These are phyloP conservation scores for Cryphonectria japonica DNA, from an alignment of 2,329 filamentous ascomycete species.

Conservation along the genomic window DNA sequence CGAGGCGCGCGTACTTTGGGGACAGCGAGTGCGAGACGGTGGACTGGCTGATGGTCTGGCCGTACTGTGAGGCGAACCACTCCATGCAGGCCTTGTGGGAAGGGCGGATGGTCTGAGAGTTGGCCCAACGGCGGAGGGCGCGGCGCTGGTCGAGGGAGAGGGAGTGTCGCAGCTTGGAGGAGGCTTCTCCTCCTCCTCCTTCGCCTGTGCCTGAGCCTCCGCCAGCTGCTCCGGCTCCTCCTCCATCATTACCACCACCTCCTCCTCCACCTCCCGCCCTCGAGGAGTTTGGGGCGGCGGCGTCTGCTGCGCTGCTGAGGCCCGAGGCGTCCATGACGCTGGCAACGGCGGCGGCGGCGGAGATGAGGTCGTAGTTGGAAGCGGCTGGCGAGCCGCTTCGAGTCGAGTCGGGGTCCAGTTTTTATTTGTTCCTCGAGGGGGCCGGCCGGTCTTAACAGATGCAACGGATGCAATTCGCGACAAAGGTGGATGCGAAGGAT, in stretches of 20 bases:
- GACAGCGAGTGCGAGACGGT: slow-evolving; percentile 66
- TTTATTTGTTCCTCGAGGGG: slow-evolving; percentile 24
- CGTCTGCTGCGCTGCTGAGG: slow-evolving; percentile 9
- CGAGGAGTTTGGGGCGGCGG: neutral
- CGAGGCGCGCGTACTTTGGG: slow-evolving; percentile 64
- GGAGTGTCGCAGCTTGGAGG: slow-evolving; percentile 58
- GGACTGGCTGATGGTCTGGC: slow-evolving; percentile 64
- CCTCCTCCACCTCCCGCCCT: neutral
- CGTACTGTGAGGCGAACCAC: slow-evolving; percentile 63
- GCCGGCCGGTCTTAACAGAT: slow-evolving; percentile 18
- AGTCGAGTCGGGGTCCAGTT: slow-evolving; percentile 19
- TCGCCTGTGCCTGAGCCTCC: neutral
- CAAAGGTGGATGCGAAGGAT: slow-evolving; percentile 15
- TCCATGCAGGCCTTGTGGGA: slow-evolving; percentile 67
- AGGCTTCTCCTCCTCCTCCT: neutral
- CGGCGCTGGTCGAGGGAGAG: slow-evolving; percentile 66
- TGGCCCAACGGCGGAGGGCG: slow-evolving; percentile 63
- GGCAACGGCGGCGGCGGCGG: slow-evolving; percentile 25
- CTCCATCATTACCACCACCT: neutral
- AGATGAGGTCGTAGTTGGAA: slow-evolving; percentile 15
- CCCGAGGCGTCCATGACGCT: slow-evolving; percentile 21
- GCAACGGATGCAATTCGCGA: slow-evolving; percentile 30
- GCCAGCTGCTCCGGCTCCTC: neutral
- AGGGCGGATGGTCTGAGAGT: slow-evolving; percentile 58
- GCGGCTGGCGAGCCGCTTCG: neutral